A percentile compares a stretch with the other conserved stretches of the same genome.
phyloP scores from a whole-genome alignment of 306 rosid species.

The Notholithocarpus densiflorus region DNA sequence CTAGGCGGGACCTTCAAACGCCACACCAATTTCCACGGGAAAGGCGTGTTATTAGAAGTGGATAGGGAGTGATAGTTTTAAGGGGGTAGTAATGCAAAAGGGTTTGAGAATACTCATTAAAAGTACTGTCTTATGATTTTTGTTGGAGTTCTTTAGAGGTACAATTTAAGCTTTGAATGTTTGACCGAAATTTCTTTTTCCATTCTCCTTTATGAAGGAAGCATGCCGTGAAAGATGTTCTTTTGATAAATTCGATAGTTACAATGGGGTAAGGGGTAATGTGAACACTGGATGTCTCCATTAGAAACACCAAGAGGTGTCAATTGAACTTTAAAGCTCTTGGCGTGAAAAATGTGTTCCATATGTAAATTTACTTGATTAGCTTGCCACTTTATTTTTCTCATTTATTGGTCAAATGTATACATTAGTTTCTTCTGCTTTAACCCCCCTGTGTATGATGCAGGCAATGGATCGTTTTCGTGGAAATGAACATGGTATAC shows the following conservation, averaged over 20 bases:
- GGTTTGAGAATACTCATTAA: background rate
- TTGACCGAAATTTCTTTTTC: background rate
- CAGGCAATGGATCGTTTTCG: conserved; percentile 91
- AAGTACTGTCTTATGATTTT: background rate
- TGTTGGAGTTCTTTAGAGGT: background rate
- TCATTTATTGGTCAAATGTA: background rate
- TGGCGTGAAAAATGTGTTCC: background rate
- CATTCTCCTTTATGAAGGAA: background rate
- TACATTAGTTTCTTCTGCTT: background rate
- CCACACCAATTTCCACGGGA: too few relatives aligned
- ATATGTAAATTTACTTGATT: background rate
- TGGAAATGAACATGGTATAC: conserved; percentile 67
- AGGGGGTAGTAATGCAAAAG: background rate
- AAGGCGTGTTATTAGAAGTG: too few relatives aligned
- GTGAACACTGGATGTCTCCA: too few relatives aligned
- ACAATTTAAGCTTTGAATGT: background rate
- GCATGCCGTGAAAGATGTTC: background rate
- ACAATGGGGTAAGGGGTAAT: too few relatives aligned
- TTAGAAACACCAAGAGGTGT: too few relatives aligned
- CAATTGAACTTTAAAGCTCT: too few relatives aligned
- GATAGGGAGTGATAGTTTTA: background rate
- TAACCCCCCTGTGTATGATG: conserved; percentile 13
- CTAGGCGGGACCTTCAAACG: too few relatives aligned
- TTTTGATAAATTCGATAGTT: too few relatives aligned
- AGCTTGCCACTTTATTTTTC: background rate